Conservation (phyloP, 345 rosid genomes). For the Aurinia saxatilis region DNA sequence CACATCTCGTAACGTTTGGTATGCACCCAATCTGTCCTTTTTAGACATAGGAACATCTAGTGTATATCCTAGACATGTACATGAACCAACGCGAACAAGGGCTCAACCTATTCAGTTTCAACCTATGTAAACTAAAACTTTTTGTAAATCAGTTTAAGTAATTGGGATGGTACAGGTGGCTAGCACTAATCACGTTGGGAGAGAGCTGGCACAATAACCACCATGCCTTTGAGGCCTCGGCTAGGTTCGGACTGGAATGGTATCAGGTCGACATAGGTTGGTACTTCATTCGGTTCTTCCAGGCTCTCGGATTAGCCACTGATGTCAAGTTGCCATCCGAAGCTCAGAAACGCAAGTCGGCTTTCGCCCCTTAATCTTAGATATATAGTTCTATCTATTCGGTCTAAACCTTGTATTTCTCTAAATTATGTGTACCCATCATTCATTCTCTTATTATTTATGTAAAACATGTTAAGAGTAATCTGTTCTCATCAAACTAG, state of each 20-base stretch:
- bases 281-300: constrained; percentile 53
- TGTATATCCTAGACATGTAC: not conserved
- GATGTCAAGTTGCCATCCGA: constrained; percentile 63
- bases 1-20: constrained; percentile 77
- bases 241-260: constrained; percentile 81
- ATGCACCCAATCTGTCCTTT: not conserved
- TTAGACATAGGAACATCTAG: not conserved
- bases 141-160: not conserved
- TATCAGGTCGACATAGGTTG: constrained; percentile 82
- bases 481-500: not conserved
- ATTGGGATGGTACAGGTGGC: constrained; percentile 47
- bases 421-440: not conserved
- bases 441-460: not conserved
- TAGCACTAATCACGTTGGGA: constrained; percentile 69
- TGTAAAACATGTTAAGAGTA: not conserved
- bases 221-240: constrained; percentile 79
- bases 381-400: not conserved
- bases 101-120: too few relatives aligned
- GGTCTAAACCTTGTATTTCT: not conserved
- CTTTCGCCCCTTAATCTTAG: constrained; percentile 11
- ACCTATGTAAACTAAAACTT: not conserved
- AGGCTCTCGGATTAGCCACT: constrained; percentile 60
- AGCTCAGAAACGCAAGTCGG: constrained; percentile 47
- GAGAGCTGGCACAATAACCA: constrained; percentile 96
- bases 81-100: not conserved